Evolutionary conservation across 192 early-diverging fungal genomes (phyloP).

Genomic region (Glomus cerebriforme): DNA sequence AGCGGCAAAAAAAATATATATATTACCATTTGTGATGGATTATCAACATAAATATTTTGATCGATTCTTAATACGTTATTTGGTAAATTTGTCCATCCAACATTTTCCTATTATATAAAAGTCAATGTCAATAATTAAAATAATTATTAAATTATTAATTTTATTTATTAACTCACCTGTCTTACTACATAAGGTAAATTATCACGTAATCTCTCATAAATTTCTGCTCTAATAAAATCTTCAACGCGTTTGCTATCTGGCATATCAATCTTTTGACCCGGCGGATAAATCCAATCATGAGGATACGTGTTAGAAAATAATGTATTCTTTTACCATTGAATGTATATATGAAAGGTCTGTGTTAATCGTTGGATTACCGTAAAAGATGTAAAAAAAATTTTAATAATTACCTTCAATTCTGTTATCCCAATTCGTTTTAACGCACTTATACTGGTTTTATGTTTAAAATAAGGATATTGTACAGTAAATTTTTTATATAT

Average conservation of each 20-base stretch:
- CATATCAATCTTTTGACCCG: slow-evolving; percentile 51
- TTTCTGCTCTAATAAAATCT: slow-evolving; percentile 59
- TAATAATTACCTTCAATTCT: slow-evolving; percentile 33
- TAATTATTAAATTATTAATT: background rate
- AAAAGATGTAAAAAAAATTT: slow-evolving; percentile 9
- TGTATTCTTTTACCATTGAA: slow-evolving; percentile 33
- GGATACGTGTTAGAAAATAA: slow-evolving; percentile 40
- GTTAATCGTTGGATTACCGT: slow-evolving; percentile 34
- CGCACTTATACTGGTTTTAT: slow-evolving; percentile 42
- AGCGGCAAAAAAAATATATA: background rate
- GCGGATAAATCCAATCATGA: slow-evolving; percentile 55
- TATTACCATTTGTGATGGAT: slow-evolving; percentile 41
- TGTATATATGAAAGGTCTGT: slow-evolving; percentile 28
- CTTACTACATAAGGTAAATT: slow-evolving; percentile 59
- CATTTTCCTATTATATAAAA: slow-evolving; percentile 43
- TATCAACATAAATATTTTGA: slow-evolving; percentile 55
- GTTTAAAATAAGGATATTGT: slow-evolving; percentile 42
- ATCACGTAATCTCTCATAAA: slow-evolving; percentile 52
- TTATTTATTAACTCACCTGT: slow-evolving; percentile 24
- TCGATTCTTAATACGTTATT: slow-evolving; percentile 54
- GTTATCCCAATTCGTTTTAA: slow-evolving; percentile 31
- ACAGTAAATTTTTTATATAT: slow-evolving; percentile 38
- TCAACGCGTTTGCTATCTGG: slow-evolving; percentile 56
- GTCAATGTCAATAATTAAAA: background rate
- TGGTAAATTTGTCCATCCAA: slow-evolving; percentile 53